Evolutionary conservation across 306 rosid genomes (phyloP), one percentile per base, ranked within the genome.

Genomic region (Fragaria nilgerrensis): DNA sequence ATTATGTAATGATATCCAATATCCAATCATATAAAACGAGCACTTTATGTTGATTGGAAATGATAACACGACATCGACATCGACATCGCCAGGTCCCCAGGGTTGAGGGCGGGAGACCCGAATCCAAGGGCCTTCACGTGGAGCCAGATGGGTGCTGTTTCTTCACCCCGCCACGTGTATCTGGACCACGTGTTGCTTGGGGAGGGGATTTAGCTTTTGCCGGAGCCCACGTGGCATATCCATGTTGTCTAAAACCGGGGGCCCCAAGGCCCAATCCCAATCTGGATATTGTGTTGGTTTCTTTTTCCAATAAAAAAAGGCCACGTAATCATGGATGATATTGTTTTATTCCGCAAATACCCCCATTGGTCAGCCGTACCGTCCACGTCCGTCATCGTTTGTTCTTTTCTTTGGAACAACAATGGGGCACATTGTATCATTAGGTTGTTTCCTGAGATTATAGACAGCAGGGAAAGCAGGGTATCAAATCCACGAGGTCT

Each of bases 101-200:
- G n/a, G 14, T 6, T 14, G 41, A 59, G 6, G 12, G 36, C 47
- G 34, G 47, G 32, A 70, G 71, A 68, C 45, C 58, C 27, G 27
- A 61, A 23, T 14, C 15, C 36, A 65, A 29, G 75, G 72, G 61
- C 32, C 14, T 74, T 75, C 86, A 84, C 85, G 86, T 86, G 86
- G 85, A 73, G 75, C 73, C 50, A 32, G 76, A 88, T 44, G 17
- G 75, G 36, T 43, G 70, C 72, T 32, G 66, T 59, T 16, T 53
- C n/a, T 47, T 50, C 10, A 19, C 44, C 8, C 5, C 9, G n/a
- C 72, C 58, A 14, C 32, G 15, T n/a, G 67, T 62, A 32, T 23
- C 12, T 5, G 0, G 43, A 58, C 59, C 80, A 84, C 82, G 73
- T 82, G 85, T 75, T 73, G 6, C 19, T 15, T 23, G 27, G 55